Percentiles rank a stretch among this genome's conserved stretches.
phyloP scores from a whole-genome alignment of 331 rosid genomes.

The Pyrus hybrid region DNA sequence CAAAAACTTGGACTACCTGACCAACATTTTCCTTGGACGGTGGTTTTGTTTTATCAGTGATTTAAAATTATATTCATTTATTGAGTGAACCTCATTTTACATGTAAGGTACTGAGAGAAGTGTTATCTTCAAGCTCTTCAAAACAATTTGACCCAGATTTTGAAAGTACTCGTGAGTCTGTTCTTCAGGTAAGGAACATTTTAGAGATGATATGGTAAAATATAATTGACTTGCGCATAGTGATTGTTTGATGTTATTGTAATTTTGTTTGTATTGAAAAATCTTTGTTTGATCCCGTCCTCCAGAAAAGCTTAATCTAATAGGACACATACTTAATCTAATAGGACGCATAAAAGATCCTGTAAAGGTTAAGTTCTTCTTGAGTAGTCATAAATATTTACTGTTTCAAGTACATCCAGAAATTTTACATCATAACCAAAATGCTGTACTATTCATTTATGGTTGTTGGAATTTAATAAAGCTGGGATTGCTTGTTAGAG shows the following conservation, averaged over 20 bases:
- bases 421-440: not conserved
- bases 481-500: not conserved
- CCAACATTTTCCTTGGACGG: not conserved
- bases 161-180: conserved; percentile 64
- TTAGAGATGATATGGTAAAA: not conserved
- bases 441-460: not conserved
- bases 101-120: conserved; percentile 61
- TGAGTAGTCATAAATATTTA: not conserved
- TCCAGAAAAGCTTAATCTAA: not conserved
- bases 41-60: not conserved
- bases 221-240: not conserved
- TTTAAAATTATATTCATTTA: not conserved
- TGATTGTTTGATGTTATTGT: not conserved
- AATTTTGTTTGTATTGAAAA: not conserved
- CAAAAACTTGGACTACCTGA: not conserved
- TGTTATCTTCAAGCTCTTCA: conserved; percentile 48
- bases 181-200: conserved; percentile 60
- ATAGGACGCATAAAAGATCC: not conserved
- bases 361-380: not conserved
- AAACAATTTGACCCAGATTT: conserved; percentile 59
- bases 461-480: not conserved
- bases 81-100: not conserved
- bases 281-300: not conserved
- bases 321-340: no score
- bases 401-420: no score